Evolutionary conservation across 768 basidiomycete genomes (phyloP).

Genomic region (Boletellus sp.): DNA sequence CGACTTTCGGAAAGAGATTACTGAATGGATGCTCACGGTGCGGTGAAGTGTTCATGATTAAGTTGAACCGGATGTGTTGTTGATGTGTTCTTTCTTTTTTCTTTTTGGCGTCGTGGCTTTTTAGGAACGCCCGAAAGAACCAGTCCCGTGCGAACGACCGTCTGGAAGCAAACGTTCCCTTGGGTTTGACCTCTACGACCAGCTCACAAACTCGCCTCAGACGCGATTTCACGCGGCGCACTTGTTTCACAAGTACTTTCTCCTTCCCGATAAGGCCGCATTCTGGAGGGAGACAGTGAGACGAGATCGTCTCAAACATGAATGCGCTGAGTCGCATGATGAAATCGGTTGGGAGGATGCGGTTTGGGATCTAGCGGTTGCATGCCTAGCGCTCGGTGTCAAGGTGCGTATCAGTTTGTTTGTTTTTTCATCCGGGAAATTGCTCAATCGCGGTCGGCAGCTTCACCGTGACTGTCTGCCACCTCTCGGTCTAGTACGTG

Average conservation of each 20-base stretch:
- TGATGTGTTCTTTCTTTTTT: not conserved
- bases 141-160: not conserved
- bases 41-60: not conserved
- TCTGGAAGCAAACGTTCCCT: not conserved
- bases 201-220: slow-evolving; percentile 50
- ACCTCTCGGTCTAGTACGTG: slow-evolving; percentile 51
- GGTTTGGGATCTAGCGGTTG: slow-evolving; percentile 59
- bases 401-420: slow-evolving; percentile 41
- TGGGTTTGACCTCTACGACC: slow-evolving; percentile 41
- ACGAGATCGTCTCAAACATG: not conserved
- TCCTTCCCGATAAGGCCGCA: slow-evolving; percentile 27
- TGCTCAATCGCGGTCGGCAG: slow-evolving; percentile 29
- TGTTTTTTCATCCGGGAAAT: not conserved
- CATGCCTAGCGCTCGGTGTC: slow-evolving; percentile 55
- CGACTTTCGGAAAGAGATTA: slow-evolving; percentile 32
- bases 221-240: slow-evolving; percentile 66
- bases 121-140: slow-evolving; percentile 10
- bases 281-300: slow-evolving; percentile 8
- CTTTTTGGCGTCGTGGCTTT: too few relatives aligned
- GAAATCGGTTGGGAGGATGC: slow-evolving; percentile 26
- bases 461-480: slow-evolving; percentile 60
- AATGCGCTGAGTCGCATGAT: not conserved
- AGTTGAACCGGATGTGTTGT: not conserved
- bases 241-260: slow-evolving; percentile 57
- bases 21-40: slow-evolving; percentile 48